Percentiles rank a stretch among this genome's conserved stretches.
Conservation (phyloP, 148 eudicot species). For the Rhododendron henanense region DNA sequence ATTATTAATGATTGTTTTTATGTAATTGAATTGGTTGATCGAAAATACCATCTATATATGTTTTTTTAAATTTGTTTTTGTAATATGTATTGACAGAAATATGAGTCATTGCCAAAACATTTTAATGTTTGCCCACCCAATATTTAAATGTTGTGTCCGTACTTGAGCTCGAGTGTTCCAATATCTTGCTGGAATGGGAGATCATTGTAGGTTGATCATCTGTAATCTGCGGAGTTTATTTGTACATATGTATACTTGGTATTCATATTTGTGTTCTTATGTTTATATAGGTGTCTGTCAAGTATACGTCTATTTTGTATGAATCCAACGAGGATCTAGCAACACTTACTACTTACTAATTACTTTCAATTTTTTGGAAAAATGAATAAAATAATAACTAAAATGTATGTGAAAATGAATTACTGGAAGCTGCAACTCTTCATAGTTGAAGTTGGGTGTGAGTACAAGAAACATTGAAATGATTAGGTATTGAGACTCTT, state of each 20-base stretch:
- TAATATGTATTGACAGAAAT: too few species aligned
- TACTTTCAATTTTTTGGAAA: neutral
- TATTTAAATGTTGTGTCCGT: too few species aligned
- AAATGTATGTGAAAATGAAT: neutral
- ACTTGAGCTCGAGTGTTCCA: neutral
- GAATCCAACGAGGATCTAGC: neutral
- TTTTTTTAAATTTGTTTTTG: too few species aligned
- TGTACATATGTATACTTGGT: neutral
- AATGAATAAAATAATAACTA: neutral
- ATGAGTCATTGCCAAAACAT: too few species aligned
- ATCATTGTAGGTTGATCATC: neutral
- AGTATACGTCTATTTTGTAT: neutral
- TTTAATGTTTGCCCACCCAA: too few species aligned
- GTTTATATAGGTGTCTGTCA: neutral
- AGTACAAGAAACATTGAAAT: neutral
- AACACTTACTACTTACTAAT: too few species aligned
- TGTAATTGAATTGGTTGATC: too few species aligned
- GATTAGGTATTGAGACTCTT: neutral
- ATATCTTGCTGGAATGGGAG: neutral
- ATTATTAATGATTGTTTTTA: too few species aligned
- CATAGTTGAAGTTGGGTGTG: neutral
- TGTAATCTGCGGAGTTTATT: neutral
- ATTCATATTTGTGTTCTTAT: neutral
- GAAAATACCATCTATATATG: too few species aligned
- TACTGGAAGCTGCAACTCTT: neutral